Base-by-base conservation (phyloP, 1,139 yeast species). In the Geotrichum bryndzae region DNA sequence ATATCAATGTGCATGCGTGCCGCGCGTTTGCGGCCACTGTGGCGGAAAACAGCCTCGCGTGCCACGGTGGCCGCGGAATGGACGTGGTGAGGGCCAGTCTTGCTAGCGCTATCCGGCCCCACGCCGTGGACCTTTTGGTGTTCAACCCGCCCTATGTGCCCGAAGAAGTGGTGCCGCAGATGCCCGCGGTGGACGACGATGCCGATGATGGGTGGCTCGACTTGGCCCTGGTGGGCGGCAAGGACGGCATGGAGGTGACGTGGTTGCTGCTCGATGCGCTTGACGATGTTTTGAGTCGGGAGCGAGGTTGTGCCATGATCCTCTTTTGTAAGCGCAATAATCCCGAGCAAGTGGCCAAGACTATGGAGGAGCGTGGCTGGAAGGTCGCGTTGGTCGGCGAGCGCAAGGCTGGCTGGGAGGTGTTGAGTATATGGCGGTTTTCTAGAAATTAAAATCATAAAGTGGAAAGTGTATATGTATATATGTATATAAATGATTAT, bases 101-200 rank as follows among this genome's bases (percentile, higher is more conserved):
- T 50, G 80, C 87, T 0, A 68, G 79, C 1, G 79, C 82, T 1
- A 65, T 91, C 10, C 71, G 82, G n/a, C 70, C 71, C 0, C 67
- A 77, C 1, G 61, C 75, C 1, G 79, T 90, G 0, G 98, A 94
- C 70, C 65, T 91, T 1, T 75, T 94, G 29, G 79, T 94, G 0
- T 94, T 92, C 75, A 94, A 94, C 69, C 98, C 99, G 1, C 99
- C 99, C 0, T 94, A 94, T 71, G 99, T 94, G 0, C 98, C 99
- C 0, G 90, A 84, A 62, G 77, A 75, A 2, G 68, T 66, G 0
- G 81, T 87, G 0, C 97, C 97, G 0, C 59, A 62, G 0, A 58
- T 66, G 0, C 83, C 84, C 1, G 69, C 63, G 0, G 65, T 68
- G 0, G 70, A 69, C 15, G 79, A 79, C 15, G 84, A 81, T 27